These are phyloP conservation scores for Austropuccinia psidii DNA, from an alignment of 1,284 basidiomycete species.

Conservation along the genomic window DNA sequence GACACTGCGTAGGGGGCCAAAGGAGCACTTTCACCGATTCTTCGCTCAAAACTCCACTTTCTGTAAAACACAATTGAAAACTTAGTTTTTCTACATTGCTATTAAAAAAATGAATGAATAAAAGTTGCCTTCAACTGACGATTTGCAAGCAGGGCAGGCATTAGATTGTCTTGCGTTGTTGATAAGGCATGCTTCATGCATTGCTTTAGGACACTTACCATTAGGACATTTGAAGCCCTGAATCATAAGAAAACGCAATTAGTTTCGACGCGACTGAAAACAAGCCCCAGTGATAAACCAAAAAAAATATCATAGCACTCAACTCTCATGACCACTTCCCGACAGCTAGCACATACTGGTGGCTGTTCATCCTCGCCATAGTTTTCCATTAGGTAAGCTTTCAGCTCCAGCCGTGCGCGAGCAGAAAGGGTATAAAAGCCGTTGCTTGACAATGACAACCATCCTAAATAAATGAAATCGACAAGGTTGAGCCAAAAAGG, in stretches of 20 bases:
- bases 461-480: neutral
- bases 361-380: slow-evolving; percentile 20
- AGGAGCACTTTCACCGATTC: too few relatives aligned
- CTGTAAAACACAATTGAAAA: too few relatives aligned
- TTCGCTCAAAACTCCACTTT: too few relatives aligned
- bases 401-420: slow-evolving; percentile 15
- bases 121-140: too few relatives aligned
- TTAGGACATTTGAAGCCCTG: slow-evolving; percentile 24
- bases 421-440: slow-evolving; percentile 16
- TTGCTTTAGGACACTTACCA: slow-evolving; percentile 7
- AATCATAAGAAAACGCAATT: neutral
- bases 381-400: slow-evolving; percentile 20
- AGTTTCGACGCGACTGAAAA: too few relatives aligned
- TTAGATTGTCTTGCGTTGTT: slow-evolving; percentile 4
- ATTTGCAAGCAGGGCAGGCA: slow-evolving; percentile 12
- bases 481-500: neutral
- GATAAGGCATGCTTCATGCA: slow-evolving; percentile 15
- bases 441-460: neutral
- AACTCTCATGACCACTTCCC: slow-evolving; percentile 32
- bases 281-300: neutral
- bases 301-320: neutral
- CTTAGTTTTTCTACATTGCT: too few relatives aligned
- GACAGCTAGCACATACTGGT: slow-evolving; percentile 12
- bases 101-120: too few relatives aligned
- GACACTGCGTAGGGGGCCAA: too few relatives aligned